Evolutionary conservation across 352 stramenopile genomes (phyloP).

Genomic region (Phytophthora vignae): DNA sequence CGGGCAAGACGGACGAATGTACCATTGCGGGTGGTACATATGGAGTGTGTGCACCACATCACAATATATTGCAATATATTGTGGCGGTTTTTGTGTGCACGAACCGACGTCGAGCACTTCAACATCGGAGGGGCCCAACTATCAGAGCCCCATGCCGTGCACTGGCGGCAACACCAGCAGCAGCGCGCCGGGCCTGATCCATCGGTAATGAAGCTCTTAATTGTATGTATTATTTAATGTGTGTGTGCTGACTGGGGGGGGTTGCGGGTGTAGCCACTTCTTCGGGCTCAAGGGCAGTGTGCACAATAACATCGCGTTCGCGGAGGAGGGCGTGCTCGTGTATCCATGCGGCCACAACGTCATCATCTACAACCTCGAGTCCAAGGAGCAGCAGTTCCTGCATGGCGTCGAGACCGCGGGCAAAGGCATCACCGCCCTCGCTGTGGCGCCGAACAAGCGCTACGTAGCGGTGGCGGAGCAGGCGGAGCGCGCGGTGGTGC

Average conservation of each 20-base stretch:
- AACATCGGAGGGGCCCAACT: slow-evolving; percentile 2
- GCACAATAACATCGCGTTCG: slow-evolving; percentile 87
- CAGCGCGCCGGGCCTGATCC: slow-evolving; percentile 56
- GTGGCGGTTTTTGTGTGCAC: background rate
- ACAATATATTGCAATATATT: background rate
- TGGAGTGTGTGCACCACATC: background rate
- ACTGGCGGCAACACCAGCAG: slow-evolving; percentile 9
- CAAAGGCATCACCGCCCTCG: slow-evolving; percentile 88
- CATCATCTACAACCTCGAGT: slow-evolving; percentile 90
- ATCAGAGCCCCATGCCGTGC: background rate
- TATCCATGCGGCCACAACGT: slow-evolving; percentile 92
- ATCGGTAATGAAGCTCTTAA: slow-evolving; percentile 24
- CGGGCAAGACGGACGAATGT: slow-evolving; percentile 4
- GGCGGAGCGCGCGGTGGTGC: slow-evolving; percentile 80
- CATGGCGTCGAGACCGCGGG: slow-evolving; percentile 83
- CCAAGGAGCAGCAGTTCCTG: slow-evolving; percentile 91
- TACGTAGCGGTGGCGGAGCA: slow-evolving; percentile 92
- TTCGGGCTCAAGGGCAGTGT: slow-evolving; percentile 87
- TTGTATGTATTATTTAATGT: too few species aligned
- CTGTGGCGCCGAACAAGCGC: slow-evolving; percentile 82
- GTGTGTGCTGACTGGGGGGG: background rate
- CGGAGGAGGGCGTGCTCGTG: slow-evolving; percentile 87
- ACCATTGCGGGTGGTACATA: slow-evolving; percentile 13
- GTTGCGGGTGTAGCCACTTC: slow-evolving; percentile 56
- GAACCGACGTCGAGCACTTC: slow-evolving; percentile 23